Evolutionary conservation across 2,329 filamentous ascomycete genomes (phyloP).

Genomic region (Teratosphaeria gauchensis): DNA sequence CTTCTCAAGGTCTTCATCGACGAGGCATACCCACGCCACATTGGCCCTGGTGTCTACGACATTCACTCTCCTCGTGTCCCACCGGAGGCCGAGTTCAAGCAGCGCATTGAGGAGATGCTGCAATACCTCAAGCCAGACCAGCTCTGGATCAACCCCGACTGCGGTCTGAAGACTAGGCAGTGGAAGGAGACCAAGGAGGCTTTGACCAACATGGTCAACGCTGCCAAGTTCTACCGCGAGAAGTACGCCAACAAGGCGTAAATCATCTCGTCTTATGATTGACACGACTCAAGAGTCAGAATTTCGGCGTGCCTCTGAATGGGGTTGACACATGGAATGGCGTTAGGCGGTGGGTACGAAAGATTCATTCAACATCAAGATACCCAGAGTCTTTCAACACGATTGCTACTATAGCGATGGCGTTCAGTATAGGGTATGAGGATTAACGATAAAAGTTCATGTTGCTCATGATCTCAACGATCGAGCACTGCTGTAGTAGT

Average conservation of each 20-base stretch:
- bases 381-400: slow-evolving; percentile 6
- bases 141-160: slow-evolving; percentile 99
- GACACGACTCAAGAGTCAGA: slow-evolving; percentile 1
- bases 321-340: slow-evolving; percentile 1
- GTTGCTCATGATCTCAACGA: slow-evolving; percentile 5
- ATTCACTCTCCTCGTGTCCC: slow-evolving; percentile 99
- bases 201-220: slow-evolving; percentile 92
- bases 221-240: slow-evolving; percentile 90
- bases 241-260: slow-evolving; percentile 30
- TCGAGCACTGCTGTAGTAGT: slow-evolving; percentile 1
- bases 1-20: slow-evolving; percentile 97
- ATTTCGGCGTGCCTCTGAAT: slow-evolving; percentile 1
- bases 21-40: slow-evolving; percentile 93
- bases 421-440: slow-evolving; percentile 3
- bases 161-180: slow-evolving; percentile 96
- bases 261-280: slow-evolving; percentile 1
- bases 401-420: slow-evolving; percentile 7
- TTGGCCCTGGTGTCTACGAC: slow-evolving; percentile 98
- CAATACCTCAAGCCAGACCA: slow-evolving; percentile 91
- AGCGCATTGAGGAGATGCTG: slow-evolving; percentile 96
- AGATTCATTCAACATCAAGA: slow-evolving; percentile 5
- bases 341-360: slow-evolving; percentile 13
- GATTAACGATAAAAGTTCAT: neutral
- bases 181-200: slow-evolving; percentile 98
- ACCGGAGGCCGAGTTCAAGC: slow-evolving; percentile 95